Evolutionary conservation across 1,284 basidiomycete species (phyloP).

Genomic region (Ceratobasidium sp.): DNA sequence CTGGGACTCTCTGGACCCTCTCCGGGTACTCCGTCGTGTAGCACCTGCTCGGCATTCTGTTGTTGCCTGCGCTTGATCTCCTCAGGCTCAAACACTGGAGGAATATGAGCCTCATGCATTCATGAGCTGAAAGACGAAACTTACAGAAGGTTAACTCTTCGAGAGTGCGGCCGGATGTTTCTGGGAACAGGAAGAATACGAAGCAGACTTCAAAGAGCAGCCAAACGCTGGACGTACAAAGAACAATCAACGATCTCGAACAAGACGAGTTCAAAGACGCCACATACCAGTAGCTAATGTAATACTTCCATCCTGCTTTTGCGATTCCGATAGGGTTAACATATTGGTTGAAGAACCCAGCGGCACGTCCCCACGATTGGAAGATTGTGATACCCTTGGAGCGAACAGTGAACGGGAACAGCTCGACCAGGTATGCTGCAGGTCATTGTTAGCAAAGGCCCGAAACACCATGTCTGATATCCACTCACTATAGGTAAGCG

Average conservation of each 20-base stretch:
- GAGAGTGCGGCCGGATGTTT: constrained; percentile 64
- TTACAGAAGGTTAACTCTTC: constrained; percentile 70
- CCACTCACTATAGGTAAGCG: constrained; percentile 60
- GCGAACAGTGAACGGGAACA: constrained; percentile 64
- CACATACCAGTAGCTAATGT: constrained; percentile 44
- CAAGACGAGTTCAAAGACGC: constrained; percentile 53
- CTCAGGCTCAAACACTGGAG: constrained; percentile 34
- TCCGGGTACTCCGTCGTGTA: constrained; percentile 28
- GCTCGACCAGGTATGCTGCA: constrained; percentile 62
- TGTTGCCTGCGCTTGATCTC: constrained; percentile 23
- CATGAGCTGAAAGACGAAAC: constrained; percentile 48
- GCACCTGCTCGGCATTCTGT: constrained; percentile 11
- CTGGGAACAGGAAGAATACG: constrained; percentile 65
- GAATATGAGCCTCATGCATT: neutral
- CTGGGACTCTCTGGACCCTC: constrained; percentile 16
- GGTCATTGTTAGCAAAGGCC: neutral
- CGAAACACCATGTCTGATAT: neutral
- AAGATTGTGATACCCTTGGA: constrained; percentile 63
- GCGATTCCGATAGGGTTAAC: constrained; percentile 68
- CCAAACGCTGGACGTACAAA: constrained; percentile 55
- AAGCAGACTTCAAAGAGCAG: constrained; percentile 61
- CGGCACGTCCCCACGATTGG: constrained; percentile 63
- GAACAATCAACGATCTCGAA: constrained; percentile 56
- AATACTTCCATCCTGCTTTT: constrained; percentile 59
- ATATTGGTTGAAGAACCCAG: constrained; percentile 68